Conservation (phyloP, 345 rosid genomes). For the Gossypium bickii region DNA sequence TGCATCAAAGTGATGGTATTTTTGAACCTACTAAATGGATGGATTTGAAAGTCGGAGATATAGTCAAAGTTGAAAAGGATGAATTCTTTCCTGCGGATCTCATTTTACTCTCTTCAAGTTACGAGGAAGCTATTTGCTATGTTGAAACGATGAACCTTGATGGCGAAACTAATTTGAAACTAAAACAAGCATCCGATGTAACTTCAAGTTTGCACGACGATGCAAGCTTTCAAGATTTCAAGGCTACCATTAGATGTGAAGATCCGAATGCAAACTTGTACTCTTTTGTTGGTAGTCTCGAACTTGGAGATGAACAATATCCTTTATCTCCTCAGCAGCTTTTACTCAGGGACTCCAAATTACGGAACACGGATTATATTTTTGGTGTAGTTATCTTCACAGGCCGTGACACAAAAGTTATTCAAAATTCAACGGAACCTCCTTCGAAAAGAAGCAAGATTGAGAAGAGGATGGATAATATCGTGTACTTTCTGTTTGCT, state of each 20-base stretch:
- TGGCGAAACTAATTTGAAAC: slow-evolving; percentile 92
- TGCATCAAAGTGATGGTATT: slow-evolving; percentile 57
- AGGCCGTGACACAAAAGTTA: slow-evolving; percentile 86
- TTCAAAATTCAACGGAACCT: slow-evolving; percentile 85
- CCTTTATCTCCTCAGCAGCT: slow-evolving; percentile 89
- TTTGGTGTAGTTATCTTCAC: slow-evolving; percentile 86
- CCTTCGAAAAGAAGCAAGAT: slow-evolving; percentile 94
- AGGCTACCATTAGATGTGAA: slow-evolving; percentile 73
- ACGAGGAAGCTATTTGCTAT: slow-evolving; percentile 89
- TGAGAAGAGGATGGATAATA: slow-evolving; percentile 78
- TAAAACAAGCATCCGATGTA: slow-evolving; percentile 66
- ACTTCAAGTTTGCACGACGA: slow-evolving; percentile 62
- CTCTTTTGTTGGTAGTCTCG: slow-evolving; percentile 73
- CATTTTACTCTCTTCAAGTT: slow-evolving; percentile 72
- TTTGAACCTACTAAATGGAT: slow-evolving; percentile 63
- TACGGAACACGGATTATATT: slow-evolving; percentile 80
- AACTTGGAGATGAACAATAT: slow-evolving; percentile 51
- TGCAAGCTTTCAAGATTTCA: slow-evolving; percentile 57
- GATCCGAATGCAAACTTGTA: slow-evolving; percentile 92
- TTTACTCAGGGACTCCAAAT: slow-evolving; percentile 84
- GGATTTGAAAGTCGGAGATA: slow-evolving; percentile 79
- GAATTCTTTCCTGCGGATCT: slow-evolving; percentile 97
- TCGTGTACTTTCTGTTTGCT: slow-evolving; percentile 66
- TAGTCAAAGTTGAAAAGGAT: slow-evolving; percentile 88
- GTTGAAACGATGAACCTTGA: slow-evolving; percentile 95